Base-by-base conservation (phyloP, 257 asterid genomes). In the Penstemon barbatus region DNA sequence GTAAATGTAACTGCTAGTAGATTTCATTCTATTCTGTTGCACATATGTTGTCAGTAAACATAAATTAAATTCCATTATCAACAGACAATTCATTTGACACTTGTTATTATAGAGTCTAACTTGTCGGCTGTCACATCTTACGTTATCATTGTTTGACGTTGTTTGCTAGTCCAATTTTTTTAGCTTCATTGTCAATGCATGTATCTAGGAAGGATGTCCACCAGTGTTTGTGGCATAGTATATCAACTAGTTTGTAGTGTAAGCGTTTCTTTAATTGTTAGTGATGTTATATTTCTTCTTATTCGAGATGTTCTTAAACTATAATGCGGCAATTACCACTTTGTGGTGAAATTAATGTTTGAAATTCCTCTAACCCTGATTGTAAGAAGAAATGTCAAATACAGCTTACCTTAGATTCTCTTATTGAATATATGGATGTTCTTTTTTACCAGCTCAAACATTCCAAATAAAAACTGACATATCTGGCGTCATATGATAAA, bases 1-100 rank as follows among this genome's bases (percentile, higher is more conserved):
- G 38, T 36, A 55, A 51, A 60, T 62, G 42, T 40, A 57, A 73
- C 55, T 54, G 57, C 63, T 71, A 33, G 45, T 54, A 50, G 65
- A 48, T 33, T 42, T 68, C 37, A 65, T 68, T 52, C 5, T 13
- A 43, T 65, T 75, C 45, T 61, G 63, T 19, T 70, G 48, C 71
- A 52, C 67, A 13, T 40, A 55, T 68, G 60, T 9, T 63, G 9
- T 41, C 11, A 52, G 19, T 52, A 11, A 39, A 19, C 62, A 59
- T 52, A 19, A 15, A 18, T 49, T 63, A 37, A 65, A 51, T n/a
- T 40, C 59, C 18, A 8, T 25, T 57, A 42, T 69, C 13, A 72
- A 60, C 39, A 59, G 52, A 69, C 39, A 45, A 58, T 52, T 48
- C 57, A 0, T 61, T 56, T 67, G 56, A 8, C 5, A 52, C 18